phyloP scores from a whole-genome alignment of 2,329 filamentous ascomycete species.

The Cladobotryum protrusum region DNA sequence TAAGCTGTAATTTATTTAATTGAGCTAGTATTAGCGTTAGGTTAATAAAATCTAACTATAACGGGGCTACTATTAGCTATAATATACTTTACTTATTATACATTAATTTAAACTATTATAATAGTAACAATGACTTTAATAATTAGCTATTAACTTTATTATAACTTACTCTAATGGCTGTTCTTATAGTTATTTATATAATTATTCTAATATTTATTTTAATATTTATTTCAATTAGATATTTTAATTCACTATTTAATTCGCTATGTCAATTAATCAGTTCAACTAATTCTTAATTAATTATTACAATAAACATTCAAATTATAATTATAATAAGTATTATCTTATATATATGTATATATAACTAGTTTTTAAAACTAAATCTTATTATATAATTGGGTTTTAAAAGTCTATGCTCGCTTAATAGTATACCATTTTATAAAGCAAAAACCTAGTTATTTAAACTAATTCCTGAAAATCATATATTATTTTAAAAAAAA shows the following conservation, averaged over 20 bases:
- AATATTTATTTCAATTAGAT: not conserved
- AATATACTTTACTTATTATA: too few relatives aligned
- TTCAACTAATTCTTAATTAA: not conserved
- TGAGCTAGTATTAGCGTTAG: too few relatives aligned
- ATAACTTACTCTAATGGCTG: not conserved
- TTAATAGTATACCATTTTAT: not conserved
- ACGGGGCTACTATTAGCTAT: too few relatives aligned
- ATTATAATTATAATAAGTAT: not conserved
- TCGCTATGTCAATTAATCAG: not conserved
- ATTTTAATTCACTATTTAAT: not conserved
- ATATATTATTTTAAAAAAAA: too few relatives aligned
- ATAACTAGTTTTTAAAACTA: not conserved
- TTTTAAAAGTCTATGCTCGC: not conserved
- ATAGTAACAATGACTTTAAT: not conserved
- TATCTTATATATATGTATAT: not conserved
- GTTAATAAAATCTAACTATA: too few relatives aligned
- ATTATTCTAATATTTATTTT: not conserved
- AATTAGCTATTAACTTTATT: not conserved
- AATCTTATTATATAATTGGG: not conserved
- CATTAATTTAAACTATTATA: not conserved
- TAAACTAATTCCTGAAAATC: not conserved
- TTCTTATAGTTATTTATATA: not conserved
- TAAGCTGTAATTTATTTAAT: not conserved
- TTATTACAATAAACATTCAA: too few relatives aligned
- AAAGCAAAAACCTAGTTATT: not conserved